Conservation (phyloP, 2,329 filamentous ascomycete species). For the Fusarium subtropicale region DNA sequence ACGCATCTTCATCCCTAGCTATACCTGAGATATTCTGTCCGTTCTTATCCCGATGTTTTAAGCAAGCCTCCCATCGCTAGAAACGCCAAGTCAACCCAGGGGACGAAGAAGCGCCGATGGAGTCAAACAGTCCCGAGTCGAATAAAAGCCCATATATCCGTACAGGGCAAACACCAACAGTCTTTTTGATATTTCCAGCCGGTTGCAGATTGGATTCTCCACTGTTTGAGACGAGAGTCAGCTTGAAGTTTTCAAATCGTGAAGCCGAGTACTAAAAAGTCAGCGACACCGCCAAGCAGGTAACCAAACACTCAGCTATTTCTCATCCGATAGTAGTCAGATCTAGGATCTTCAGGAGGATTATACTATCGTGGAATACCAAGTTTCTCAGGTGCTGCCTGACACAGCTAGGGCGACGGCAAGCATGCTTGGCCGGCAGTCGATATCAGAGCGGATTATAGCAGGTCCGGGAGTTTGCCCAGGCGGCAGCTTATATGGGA, state of each 20-base stretch:
- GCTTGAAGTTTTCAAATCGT: neutral
- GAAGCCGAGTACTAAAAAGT: neutral
- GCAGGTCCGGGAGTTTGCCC: neutral
- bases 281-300: neutral
- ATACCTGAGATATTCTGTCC: neutral
- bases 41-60: neutral
- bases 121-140: neutral
- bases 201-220: too few relatives aligned
- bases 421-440: neutral
- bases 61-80: neutral
- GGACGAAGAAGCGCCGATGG: neutral
- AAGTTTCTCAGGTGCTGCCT: neutral
- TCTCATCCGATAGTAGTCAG: neutral
- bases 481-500: neutral
- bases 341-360: neutral
- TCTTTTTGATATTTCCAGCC: too few relatives aligned
- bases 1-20: neutral
- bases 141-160: neutral
- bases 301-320: neutral
- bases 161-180: rapidly evolving
- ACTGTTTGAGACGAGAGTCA: too few relatives aligned
- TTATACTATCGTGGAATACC: neutral
- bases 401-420: neutral
- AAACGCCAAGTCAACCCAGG: neutral
- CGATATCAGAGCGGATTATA: neutral